A percentile compares a stretch with the other conserved stretches of the same genome.
Evolutionary conservation across 1,284 basidiomycete genomes (phyloP).

Genomic region (Cryptococcus depauperatus): DNA sequence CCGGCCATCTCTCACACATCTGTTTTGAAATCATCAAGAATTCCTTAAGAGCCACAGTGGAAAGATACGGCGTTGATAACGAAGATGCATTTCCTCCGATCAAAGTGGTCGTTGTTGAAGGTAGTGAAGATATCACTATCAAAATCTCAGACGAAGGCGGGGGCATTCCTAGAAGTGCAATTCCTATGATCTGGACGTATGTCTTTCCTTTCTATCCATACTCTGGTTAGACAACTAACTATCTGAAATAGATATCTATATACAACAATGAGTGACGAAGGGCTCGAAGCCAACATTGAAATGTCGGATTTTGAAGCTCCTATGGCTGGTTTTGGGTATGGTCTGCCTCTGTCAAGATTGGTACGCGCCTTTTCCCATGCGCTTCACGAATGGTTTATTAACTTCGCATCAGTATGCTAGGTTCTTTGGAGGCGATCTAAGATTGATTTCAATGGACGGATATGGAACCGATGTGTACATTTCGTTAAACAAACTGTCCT

Average conservation of each 20-base stretch:
- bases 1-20: constrained; percentile 74
- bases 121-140: constrained; percentile 90
- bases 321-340: constrained; percentile 89
- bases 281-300: constrained; percentile 77
- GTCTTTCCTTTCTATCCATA: constrained; percentile 41
- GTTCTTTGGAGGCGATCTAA: constrained; percentile 92
- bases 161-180: constrained; percentile 89
- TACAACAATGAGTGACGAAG: constrained; percentile 89
- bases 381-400: neutral
- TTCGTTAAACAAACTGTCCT: constrained; percentile 41
- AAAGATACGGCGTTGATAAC: constrained; percentile 70
- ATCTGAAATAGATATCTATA: constrained; percentile 54
- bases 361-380: constrained; percentile 44
- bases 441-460: constrained; percentile 95
- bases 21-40: constrained; percentile 97
- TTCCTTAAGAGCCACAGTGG: constrained; percentile 91
- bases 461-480: constrained; percentile 61
- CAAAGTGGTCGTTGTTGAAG: constrained; percentile 94
- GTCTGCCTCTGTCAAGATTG: constrained; percentile 79
- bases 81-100: constrained; percentile 83
- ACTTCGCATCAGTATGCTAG: constrained; percentile 62
- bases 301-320: constrained; percentile 94
- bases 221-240: neutral
- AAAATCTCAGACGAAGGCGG: constrained; percentile 97
- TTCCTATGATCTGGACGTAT: constrained; percentile 96